Conservation (phyloP, 768 basidiomycete genomes). For the Cytidiella melzeri region DNA sequence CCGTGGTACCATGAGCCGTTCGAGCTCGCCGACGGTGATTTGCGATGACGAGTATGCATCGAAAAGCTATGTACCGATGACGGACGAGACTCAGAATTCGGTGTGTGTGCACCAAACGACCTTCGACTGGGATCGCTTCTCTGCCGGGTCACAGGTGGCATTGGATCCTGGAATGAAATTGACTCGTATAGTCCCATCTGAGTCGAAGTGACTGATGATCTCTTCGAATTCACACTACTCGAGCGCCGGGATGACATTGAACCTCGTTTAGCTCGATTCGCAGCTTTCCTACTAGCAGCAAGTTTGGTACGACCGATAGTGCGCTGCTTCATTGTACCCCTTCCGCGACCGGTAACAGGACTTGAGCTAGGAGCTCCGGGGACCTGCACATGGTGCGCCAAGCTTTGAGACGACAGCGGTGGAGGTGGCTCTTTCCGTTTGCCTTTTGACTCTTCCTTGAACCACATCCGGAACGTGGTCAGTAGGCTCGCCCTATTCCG, state of each 20-base stretch:
- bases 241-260: slow-evolving; percentile 81
- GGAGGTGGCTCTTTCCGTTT: slow-evolving; percentile 56
- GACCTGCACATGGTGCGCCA: slow-evolving; percentile 9
- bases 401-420: slow-evolving; percentile 14
- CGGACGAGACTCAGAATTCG: slow-evolving; percentile 86
- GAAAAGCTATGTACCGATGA: slow-evolving; percentile 81
- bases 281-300: slow-evolving; percentile 20
- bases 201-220: slow-evolving; percentile 53
- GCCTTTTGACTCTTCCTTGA: slow-evolving; percentile 85
- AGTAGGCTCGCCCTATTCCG: slow-evolving; percentile 77
- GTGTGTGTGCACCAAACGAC: slow-evolving; percentile 77
- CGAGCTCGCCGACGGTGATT: slow-evolving; percentile 75
- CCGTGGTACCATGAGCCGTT: slow-evolving; percentile 50
- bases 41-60: slow-evolving; percentile 52
- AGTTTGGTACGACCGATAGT: slow-evolving; percentile 28
- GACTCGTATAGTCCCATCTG: slow-evolving; percentile 49
- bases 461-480: slow-evolving; percentile 85
- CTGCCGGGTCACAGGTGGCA: slow-evolving; percentile 34
- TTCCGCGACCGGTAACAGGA: slow-evolving; percentile 18
- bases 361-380: slow-evolving; percentile 13
- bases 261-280: slow-evolving; percentile 58
- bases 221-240: slow-evolving; percentile 84
- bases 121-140: slow-evolving; percentile 52
- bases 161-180: slow-evolving; percentile 37
- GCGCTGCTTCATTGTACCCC: slow-evolving; percentile 43